Evolutionary conservation across 495 filamentous ascomycete species (phyloP).

Genomic region (Trichoderma gamsii): DNA sequence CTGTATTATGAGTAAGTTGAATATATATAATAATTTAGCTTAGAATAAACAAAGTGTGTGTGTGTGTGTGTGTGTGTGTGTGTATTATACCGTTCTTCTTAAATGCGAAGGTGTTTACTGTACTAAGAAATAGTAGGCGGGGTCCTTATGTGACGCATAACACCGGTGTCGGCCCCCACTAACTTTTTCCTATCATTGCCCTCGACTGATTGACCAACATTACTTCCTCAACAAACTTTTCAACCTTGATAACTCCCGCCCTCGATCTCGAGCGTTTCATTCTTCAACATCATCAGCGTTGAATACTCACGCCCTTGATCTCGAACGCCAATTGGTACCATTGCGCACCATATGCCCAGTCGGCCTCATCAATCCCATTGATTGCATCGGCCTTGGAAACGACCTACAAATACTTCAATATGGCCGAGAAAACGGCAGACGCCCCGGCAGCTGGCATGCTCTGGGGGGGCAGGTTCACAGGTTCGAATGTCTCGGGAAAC

Average conservation of each 20-base stretch:
- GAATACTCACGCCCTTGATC: not conserved
- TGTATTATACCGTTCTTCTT: too few relatives aligned
- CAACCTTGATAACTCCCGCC: not conserved
- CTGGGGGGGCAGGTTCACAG: constrained; percentile 79
- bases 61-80: too few relatives aligned
- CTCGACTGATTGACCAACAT: not conserved
- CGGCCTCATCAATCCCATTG: not conserved
- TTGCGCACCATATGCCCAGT: not conserved
- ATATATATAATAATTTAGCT: too few relatives aligned
- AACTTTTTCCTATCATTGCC: too few relatives aligned
- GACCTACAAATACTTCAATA: constrained; percentile 3
- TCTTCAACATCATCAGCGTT: not conserved
- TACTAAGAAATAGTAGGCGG: too few relatives aligned
- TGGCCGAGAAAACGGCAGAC: constrained; percentile 14
- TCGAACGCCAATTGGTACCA: not conserved
- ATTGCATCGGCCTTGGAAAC: not conserved
- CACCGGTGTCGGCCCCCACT: too few relatives aligned
- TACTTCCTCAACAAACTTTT: not conserved
- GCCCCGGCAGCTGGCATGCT: constrained; percentile 52
- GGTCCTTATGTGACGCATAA: too few relatives aligned
- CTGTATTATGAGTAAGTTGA: too few relatives aligned
- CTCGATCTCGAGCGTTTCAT: not conserved
- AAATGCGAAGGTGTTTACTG: too few relatives aligned
- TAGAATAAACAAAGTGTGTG: too few relatives aligned
- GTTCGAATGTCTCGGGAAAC: constrained; percentile 17